These are phyloP conservation scores for Tilletia walkeri DNA, from an alignment of 1,284 basidiomycete genomes.

Conservation along the genomic window DNA sequence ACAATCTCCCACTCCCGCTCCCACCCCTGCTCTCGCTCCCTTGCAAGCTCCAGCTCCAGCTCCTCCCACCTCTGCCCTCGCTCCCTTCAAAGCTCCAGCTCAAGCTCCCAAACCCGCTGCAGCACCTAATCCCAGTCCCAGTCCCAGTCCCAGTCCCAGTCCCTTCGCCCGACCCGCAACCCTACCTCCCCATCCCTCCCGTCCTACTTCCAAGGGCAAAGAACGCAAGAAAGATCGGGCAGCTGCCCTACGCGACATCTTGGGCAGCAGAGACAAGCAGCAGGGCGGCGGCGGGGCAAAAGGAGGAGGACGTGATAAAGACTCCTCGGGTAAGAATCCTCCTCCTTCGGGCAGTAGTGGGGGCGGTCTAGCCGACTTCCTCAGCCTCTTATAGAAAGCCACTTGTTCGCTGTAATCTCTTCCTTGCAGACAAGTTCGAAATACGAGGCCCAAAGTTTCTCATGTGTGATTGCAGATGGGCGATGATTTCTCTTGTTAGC, in stretches of 20 bases:
- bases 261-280: background rate
- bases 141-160: background rate
- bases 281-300: no score
- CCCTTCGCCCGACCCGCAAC: background rate
- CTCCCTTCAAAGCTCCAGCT: background rate
- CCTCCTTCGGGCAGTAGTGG: background rate
- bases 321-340: no score
- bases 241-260: background rate
- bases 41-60: background rate
- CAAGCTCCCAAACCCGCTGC: background rate
- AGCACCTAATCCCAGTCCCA: background rate
- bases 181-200: background rate
- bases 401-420: no score
- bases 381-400: background rate
- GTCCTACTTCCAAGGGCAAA: background rate
- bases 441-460: no score
- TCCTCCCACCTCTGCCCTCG: background rate
- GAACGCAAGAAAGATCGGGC: background rate
- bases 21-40: background rate
- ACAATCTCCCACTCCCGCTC: background rate
- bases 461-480: no score
- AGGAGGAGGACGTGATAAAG: no score
- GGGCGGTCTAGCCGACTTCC: background rate
- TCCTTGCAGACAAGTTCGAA: no score
- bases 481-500: no score